Base-by-base conservation (phyloP, 2,329 filamentous ascomycete species). In the Scedosporium aurantiacum region DNA sequence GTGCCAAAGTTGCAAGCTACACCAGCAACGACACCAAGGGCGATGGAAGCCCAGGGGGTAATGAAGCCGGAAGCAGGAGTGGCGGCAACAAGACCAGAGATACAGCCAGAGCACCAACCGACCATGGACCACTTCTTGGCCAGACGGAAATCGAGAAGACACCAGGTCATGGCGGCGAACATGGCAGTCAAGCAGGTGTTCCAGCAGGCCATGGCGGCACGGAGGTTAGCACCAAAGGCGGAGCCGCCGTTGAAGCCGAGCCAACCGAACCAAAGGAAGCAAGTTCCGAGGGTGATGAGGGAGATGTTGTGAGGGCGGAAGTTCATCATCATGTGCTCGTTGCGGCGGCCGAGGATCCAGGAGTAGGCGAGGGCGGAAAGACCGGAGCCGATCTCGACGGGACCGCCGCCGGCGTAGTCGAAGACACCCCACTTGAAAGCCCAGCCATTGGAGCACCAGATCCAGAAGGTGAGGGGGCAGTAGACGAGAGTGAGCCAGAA, bases 281-380 rank as follows among this genome's bases (percentile, higher is more conserved):
- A 84, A 3, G 94, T 97, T 65, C 94, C 94, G 68, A 97, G 87
- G 0, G 94, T 92, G 76, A 99, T 96, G 70, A 97, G 84, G 5
- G 92, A 96, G 67, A 97, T 94, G 79, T 99, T 99, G 82, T 99
- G 94, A 18, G 94, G 94, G 67, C 94, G 90, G 84, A 97, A 97
- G 83, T 97, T 97, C 76, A 97, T 85, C 90, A 97, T 97, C 91
- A 97, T 97, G 79, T 91, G 94, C 79, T 97, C 93, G 78, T 97
- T 94, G 67, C 94, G 91, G 70, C 91, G 90, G 67, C 94, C 94
- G 64, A 99, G 89, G 43, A 97, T 87, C 90, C 90, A 88, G 2
- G 92, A 96, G 79, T 97, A 99, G 66, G 94, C 94, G 56, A 97
- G 81, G 32, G 93, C 94, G 52, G 91, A 94, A 76, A 96, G 80